phyloP scores from a whole-genome alignment of 352 stramenopile species.

The Saprolegnia diclina region DNA sequence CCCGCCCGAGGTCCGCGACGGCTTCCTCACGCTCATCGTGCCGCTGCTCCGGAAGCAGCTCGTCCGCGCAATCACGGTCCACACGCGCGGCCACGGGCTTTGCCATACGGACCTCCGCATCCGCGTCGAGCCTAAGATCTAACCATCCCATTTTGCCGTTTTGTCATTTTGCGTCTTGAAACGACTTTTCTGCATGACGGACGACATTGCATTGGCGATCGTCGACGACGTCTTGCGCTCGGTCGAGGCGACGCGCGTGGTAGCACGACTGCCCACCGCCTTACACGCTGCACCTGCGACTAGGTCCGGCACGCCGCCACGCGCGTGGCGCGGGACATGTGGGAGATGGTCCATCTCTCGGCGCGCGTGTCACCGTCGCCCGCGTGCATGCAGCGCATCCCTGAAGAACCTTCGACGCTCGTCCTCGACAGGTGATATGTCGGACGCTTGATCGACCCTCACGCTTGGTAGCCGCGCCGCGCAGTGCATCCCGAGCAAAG shows the following conservation, averaged over 20 bases:
- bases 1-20: conserved; percentile 60
- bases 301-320: not conserved
- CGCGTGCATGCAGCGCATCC: not conserved
- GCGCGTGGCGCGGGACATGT: not conserved
- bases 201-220: not conserved
- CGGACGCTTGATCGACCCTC: not conserved
- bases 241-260: too few species aligned
- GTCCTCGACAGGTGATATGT: not conserved
- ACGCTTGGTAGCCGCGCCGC: not conserved
- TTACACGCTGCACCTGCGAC: too few species aligned
- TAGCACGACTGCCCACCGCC: too few species aligned
- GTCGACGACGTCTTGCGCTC: too few species aligned
- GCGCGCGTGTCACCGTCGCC: not conserved
- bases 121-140: conserved; percentile 36
- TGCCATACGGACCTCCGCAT: conserved; percentile 65
- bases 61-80: conserved; percentile 52
- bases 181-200: not conserved
- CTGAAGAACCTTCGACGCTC: not conserved
- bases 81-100: conserved; percentile 50
- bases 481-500: not conserved
- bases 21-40: conserved; percentile 70
- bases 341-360: not conserved
- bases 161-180: not conserved
- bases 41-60: conserved; percentile 67
- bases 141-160: not conserved